Evolutionary conservation across 140 eudicot species (phyloP).

Genomic region (Anethum foeniculum): DNA sequence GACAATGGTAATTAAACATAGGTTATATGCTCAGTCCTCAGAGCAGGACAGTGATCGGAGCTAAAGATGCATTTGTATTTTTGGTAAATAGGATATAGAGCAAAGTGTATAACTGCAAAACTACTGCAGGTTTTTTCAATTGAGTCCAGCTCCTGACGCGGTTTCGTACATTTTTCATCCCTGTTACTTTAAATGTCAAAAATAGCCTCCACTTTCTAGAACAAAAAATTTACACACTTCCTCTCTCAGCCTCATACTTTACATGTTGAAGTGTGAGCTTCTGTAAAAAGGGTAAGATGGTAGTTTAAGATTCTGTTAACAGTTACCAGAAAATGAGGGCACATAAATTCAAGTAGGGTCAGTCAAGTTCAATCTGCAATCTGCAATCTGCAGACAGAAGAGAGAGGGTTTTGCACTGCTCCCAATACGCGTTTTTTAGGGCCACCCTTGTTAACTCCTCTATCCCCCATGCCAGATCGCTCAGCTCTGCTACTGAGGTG

Average conservation of each 20-base stretch:
- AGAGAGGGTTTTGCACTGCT: not conserved
- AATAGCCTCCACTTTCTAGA: not conserved
- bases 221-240: not conserved
- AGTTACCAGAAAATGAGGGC: not conserved
- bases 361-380: not conserved
- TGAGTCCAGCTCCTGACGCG: not conserved
- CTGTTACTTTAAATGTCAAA: not conserved
- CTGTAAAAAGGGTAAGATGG: not conserved
- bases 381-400: not conserved
- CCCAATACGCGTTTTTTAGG: conserved; percentile 7
- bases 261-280: not conserved
- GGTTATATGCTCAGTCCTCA: not conserved
- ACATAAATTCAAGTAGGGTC: not conserved
- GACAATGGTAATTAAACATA: not conserved
- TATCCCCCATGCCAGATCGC: not conserved
- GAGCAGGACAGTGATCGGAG: not conserved
- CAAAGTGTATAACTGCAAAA: not conserved
- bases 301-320: not conserved
- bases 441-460: not conserved
- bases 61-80: not conserved
- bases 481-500: not conserved
- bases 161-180: not conserved
- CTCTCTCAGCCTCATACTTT: not conserved
- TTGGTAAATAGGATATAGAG: not conserved
- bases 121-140: not conserved